Percentiles rank a stretch among this genome's conserved stretches.
Evolutionary conservation across 2,329 filamentous ascomycete species (phyloP).

Genomic region (Epicoccum nigrum): DNA sequence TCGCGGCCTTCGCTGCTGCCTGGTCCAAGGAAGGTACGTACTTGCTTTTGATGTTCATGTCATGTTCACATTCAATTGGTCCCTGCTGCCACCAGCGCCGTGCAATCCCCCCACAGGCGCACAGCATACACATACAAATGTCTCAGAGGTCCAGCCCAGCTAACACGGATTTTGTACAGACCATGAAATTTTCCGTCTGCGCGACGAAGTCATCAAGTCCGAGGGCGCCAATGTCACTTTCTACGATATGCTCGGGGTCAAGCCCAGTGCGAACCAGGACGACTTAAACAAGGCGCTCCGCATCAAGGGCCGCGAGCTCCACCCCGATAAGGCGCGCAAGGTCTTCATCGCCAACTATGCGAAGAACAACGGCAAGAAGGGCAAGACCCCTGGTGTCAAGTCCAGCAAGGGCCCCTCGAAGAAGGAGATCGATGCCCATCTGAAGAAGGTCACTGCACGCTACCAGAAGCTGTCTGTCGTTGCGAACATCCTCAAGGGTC

Average conservation of each 20-base stretch:
- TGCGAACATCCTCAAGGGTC: slow-evolving; percentile 81
- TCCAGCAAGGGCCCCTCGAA: slow-evolving; percentile 74
- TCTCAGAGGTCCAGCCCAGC: slow-evolving; percentile 18
- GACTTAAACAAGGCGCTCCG: slow-evolving; percentile 94
- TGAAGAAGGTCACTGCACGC: slow-evolving; percentile 81
- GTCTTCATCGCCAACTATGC: slow-evolving; percentile 74
- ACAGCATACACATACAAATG: not conserved
- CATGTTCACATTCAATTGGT: not conserved
- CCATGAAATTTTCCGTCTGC: slow-evolving; percentile 95
- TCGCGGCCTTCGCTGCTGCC: slow-evolving; percentile 73
- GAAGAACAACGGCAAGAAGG: slow-evolving; percentile 52
- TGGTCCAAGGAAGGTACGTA: slow-evolving; percentile 84
- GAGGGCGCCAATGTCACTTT: slow-evolving; percentile 85
- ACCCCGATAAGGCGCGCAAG: slow-evolving; percentile 95
- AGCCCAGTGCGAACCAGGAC: slow-evolving; percentile 74
- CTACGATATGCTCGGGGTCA: slow-evolving; percentile 88
- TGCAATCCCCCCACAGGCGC: slow-evolving; percentile 16
- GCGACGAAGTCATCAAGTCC: slow-evolving; percentile 78
- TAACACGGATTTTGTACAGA: slow-evolving; percentile 60
- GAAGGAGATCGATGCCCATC: slow-evolving; percentile 75
- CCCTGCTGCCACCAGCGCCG: slow-evolving; percentile 7
- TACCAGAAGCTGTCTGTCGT: slow-evolving; percentile 86
- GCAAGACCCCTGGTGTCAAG: slow-evolving; percentile 62
- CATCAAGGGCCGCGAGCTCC: slow-evolving; percentile 80
- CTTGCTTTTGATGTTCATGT: too few relatives aligned